These are phyloP conservation scores for Nepenthes alata DNA, from an alignment of 179 eudicot genomes.

Conservation along the genomic window DNA sequence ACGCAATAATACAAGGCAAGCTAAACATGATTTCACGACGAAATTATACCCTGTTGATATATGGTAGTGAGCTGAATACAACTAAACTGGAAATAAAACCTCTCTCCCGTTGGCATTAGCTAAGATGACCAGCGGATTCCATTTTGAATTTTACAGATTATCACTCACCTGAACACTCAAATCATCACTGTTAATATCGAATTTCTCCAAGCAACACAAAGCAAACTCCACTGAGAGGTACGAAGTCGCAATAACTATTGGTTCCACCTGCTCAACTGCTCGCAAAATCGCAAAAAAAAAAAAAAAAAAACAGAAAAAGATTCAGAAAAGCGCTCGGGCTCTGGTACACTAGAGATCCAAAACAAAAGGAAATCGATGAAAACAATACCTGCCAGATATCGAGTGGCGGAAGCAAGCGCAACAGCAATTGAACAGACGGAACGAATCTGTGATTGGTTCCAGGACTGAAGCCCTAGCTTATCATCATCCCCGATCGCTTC, in stretches of 20 bases:
- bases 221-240: constrained; percentile 70
- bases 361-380: background rate
- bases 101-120: background rate
- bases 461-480: constrained; percentile 52
- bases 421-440: constrained; percentile 41
- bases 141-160: background rate
- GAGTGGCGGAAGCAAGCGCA: constrained; percentile 46
- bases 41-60: too few relatives aligned
- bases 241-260: constrained; percentile 48
- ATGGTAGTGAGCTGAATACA: too few relatives aligned
- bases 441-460: constrained; percentile 63
- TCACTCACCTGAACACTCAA: constrained; percentile 60
- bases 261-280: constrained; percentile 79
- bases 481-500: constrained; percentile 24
- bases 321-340: background rate
- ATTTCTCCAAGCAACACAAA: constrained; percentile 67
- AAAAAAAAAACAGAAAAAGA: background rate
- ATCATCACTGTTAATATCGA: constrained; percentile 34
- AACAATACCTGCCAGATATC: constrained; percentile 52
- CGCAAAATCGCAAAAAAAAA: constrained; percentile 6
- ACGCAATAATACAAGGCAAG: too few relatives aligned
- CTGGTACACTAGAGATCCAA: background rate
- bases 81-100: too few relatives aligned
- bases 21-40: too few relatives aligned
- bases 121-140: background rate